phyloP scores from a whole-genome alignment of 805 yeast species.

The Metschnikowia dekortorum region DNA sequence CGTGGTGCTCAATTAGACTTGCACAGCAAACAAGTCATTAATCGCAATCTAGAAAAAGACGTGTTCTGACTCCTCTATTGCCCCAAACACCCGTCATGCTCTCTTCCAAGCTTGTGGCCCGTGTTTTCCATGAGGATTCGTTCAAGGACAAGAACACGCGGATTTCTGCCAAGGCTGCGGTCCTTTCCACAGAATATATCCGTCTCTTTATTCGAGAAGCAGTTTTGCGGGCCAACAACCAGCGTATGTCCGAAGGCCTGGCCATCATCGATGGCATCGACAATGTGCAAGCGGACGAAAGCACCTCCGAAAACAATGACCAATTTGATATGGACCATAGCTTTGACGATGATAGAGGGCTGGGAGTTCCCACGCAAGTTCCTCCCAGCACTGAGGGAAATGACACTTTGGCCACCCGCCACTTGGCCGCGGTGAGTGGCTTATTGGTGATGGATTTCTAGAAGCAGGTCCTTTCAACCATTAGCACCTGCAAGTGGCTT shows the following conservation, averaged over 20 bases:
- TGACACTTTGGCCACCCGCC: conserved; percentile 48
- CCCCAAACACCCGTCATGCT: conserved; percentile 3
- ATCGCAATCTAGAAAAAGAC: no score
- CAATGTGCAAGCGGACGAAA: conserved; percentile 14
- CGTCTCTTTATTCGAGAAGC: conserved; percentile 58
- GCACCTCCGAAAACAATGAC: conserved; percentile 6
- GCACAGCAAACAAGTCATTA: no score
- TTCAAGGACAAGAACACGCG: conserved; percentile 44
- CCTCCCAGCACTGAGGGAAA: conserved; percentile 15
- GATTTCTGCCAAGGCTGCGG: conserved; percentile 46
- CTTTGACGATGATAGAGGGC: conserved; percentile 12
- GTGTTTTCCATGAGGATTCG: conserved; percentile 48
- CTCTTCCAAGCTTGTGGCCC: conserved; percentile 38
- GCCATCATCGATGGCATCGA: conserved; percentile 33
- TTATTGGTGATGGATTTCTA: conserved; percentile 53
- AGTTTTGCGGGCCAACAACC: conserved; percentile 52
- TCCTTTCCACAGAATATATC: conserved; percentile 50
- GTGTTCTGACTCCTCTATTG: no score
- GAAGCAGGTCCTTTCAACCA: no score
- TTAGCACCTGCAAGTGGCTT: no score
- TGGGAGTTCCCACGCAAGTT: conserved; percentile 15
- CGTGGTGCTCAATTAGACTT: no score
- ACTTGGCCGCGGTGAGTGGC: conserved; percentile 54
- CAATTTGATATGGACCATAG: conserved; percentile 13
- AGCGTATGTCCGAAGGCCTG: conserved; percentile 32